Evolutionary conservation across 2,329 filamentous ascomycete species (phyloP).

Genomic region (Aspergillus arachidicola): DNA sequence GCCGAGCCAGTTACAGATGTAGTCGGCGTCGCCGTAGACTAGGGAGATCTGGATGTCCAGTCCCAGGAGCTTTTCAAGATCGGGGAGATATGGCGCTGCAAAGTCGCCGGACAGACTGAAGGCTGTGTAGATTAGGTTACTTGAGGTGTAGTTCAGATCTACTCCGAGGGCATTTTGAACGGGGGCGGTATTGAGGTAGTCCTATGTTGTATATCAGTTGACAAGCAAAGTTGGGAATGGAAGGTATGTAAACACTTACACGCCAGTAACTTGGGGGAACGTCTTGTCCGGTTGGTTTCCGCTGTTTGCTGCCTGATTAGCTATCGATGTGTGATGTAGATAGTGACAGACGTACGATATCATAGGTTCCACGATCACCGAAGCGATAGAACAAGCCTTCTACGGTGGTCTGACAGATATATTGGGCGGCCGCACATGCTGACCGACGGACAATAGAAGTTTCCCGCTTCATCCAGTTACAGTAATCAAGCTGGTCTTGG

Average conservation of each 20-base stretch:
- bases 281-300: background rate
- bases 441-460: slow-evolving; percentile 18
- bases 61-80: slow-evolving; percentile 62
- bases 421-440: background rate
- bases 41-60: slow-evolving; percentile 69
- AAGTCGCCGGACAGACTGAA: slow-evolving; percentile 62
- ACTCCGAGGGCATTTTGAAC: slow-evolving; percentile 65
- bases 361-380: slow-evolving; percentile 59
- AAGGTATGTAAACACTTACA: background rate
- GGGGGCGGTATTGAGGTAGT: slow-evolving; percentile 11
- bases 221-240: slow-evolving; percentile 65
- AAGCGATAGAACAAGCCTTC: slow-evolving; percentile 60
- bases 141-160: slow-evolving; percentile 62
- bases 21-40: slow-evolving; percentile 67
- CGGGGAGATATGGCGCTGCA: slow-evolving; percentile 63
- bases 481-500: slow-evolving; percentile 67
- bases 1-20: slow-evolving; percentile 64
- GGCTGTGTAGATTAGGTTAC: slow-evolving; percentile 45
- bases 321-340: background rate
- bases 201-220: slow-evolving; percentile 44
- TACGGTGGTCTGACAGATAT: slow-evolving; percentile 60
- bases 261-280: slow-evolving; percentile 2
- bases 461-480: slow-evolving; percentile 58
- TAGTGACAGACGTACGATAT: slow-evolving; percentile 46
- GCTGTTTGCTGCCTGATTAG: background rate